Conservation (phyloP, 2,329 filamentous ascomycete species). For the Apiospora malaysiana region DNA sequence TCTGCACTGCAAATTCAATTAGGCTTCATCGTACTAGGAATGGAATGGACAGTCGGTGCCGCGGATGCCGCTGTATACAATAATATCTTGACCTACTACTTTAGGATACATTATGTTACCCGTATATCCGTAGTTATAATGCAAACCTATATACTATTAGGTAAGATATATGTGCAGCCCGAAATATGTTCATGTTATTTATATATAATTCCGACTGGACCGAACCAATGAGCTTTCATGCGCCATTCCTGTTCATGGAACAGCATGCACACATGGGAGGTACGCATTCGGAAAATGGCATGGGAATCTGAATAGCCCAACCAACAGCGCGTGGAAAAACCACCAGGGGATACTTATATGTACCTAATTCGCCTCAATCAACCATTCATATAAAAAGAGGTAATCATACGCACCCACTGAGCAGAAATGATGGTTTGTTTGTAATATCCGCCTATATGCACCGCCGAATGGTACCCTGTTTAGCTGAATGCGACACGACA, state of each 20-base stretch:
- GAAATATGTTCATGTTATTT: background rate
- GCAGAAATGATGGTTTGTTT: background rate
- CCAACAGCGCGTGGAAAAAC: constrained; percentile 2
- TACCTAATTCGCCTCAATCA: constrained; percentile 1
- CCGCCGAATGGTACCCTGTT: background rate
- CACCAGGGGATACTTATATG: background rate
- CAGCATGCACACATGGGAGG: background rate
- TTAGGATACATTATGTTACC: too few species aligned
- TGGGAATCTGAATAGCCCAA: background rate
- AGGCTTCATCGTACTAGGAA: background rate
- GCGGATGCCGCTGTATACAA: background rate
- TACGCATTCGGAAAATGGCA: background rate
- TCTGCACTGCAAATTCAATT: background rate
- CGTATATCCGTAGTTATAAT: too few species aligned
- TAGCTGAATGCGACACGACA: background rate
- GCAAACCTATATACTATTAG: too few species aligned
- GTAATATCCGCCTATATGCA: constrained; percentile 5
- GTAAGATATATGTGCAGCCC: too few species aligned
- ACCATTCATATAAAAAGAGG: background rate
- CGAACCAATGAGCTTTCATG: background rate
- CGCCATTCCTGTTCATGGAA: background rate
- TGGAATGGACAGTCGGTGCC: background rate
- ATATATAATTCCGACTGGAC: background rate
- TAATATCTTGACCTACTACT: background rate
- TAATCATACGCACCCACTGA: background rate